Conservation (phyloP, 2,329 filamentous ascomycete genomes). For the Paecilomyces variotii region DNA sequence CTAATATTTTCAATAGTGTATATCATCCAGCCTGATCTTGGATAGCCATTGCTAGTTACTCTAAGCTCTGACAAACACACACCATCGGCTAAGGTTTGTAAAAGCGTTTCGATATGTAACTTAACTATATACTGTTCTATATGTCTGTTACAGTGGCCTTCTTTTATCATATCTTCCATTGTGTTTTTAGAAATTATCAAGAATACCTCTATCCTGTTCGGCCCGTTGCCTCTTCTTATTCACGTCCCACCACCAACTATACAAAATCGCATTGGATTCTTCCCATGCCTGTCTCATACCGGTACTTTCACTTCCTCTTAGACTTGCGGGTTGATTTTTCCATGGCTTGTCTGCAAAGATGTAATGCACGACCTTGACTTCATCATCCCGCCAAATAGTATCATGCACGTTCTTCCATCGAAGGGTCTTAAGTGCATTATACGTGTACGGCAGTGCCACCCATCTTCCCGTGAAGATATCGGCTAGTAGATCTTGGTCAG, state of each 20-base stretch:
- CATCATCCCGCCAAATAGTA: constrained; percentile 47
- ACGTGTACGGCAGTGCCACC: not conserved
- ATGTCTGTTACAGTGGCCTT: too few species aligned
- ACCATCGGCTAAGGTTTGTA: too few species aligned
- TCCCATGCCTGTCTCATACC: not conserved
- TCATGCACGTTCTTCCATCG: constrained; percentile 14
- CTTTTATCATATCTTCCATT: too few species aligned
- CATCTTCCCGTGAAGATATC: not conserved
- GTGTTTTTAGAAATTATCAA: too few species aligned
- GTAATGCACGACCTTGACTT: constrained; percentile 51
- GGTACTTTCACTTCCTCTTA: not conserved
- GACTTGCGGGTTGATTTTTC: constrained; percentile 33
- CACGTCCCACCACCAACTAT: not conserved
- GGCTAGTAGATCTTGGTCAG: not conserved
- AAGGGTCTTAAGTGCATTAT: not conserved
- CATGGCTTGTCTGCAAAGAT: constrained; percentile 51
- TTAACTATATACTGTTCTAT: too few species aligned
- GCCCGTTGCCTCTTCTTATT: not conserved
- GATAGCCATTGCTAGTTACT: too few species aligned
- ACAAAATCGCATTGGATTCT: not conserved
- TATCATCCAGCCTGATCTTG: too few species aligned
- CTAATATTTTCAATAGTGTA: too few species aligned
- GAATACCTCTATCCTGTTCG: too few species aligned
- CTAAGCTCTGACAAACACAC: too few species aligned
- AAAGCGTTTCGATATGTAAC: too few species aligned